Base-by-base conservation (phyloP, 2,329 filamentous ascomycete genomes). In the Aphanocladium album region DNA sequence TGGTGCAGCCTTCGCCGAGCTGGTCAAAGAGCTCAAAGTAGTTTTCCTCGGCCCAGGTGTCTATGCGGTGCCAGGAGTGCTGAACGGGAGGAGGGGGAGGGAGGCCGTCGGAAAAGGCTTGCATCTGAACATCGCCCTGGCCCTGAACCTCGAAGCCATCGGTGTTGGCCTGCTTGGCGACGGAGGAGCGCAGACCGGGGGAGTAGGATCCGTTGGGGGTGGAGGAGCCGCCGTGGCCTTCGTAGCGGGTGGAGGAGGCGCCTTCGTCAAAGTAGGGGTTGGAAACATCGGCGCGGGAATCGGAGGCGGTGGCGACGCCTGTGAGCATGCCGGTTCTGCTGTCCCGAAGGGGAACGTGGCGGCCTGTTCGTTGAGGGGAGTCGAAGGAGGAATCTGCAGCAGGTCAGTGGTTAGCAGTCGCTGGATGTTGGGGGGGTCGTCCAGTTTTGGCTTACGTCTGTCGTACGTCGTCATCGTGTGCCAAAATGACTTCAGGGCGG, bases 1-100 rank as follows among this genome's bases (percentile, higher is more conserved):
- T 82, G 5, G 95, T 98, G 71, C 89, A 92, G 33, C 91, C 92
- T 74, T 96, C 93, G 72, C 93, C 90, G 37, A 99, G 80, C 73
- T 99, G 93, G 75, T 99, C 95, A 68, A 82, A 95, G 33, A 99
- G 84, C 76, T 99, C 95, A 62, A 91, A 89, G 74, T 97, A 99
- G 76, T 98, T 91, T 64, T 95, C 90, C 70, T 98, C 95, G 60
- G 90, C 84, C 95, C 95, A 99, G 45, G 83, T 82, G 73, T 98
- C 93, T 71, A 99, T 97, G 74, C 93, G 90, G 72, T 83, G 87
- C 95, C 95, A 99, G 16, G 93, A 96, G 77, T 97, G 93, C 53
- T 80, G 75, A 43, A 96, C 87, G 7, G 95, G 92, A 2, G 95
- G 95, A 8, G 95, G 86, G 2, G 95, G 95, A 2, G 95, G 93